Conservation (phyloP, 495 filamentous ascomycete species). For the Barbatosphaeria neglecta region DNA sequence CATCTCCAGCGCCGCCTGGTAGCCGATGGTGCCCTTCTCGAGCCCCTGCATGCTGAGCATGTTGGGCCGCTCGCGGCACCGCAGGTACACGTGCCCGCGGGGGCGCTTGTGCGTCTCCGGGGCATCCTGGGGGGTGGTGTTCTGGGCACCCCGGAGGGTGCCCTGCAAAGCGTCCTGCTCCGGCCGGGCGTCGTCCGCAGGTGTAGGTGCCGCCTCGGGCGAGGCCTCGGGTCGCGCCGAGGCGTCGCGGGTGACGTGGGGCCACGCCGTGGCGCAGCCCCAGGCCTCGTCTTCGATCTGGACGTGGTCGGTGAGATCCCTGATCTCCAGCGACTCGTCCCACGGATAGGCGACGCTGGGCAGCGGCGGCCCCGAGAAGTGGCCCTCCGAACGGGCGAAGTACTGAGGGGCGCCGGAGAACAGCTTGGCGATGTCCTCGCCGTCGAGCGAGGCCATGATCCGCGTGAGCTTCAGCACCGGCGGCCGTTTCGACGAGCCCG, state of each 20-base stretch:
- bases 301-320: constrained; percentile 51
- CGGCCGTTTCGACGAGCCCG: constrained; percentile 18
- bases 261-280: constrained; percentile 38
- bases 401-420: constrained; percentile 74
- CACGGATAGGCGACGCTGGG: constrained; percentile 60
- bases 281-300: constrained; percentile 45
- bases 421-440: constrained; percentile 52
- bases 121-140: too few relatives aligned
- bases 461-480: constrained; percentile 35
- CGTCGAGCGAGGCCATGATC: constrained; percentile 46
- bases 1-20: constrained; percentile 59
- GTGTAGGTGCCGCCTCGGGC: too few relatives aligned
- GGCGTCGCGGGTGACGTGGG: constrained; percentile 35
- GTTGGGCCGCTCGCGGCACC: constrained; percentile 51
- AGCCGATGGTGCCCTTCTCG: constrained; percentile 67
- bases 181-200: constrained; percentile 20
- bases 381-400: constrained; percentile 43
- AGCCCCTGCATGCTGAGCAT: constrained; percentile 65
- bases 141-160: too few relatives aligned
- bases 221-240: too few relatives aligned
- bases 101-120: too few relatives aligned
- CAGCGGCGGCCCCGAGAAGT: constrained; percentile 42
- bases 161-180: constrained; percentile 20
- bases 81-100: constrained; percentile 45
- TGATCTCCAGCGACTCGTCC: constrained; percentile 50